Conservation (phyloP, 179 eudicot species). For the Beta lomatogona region DNA sequence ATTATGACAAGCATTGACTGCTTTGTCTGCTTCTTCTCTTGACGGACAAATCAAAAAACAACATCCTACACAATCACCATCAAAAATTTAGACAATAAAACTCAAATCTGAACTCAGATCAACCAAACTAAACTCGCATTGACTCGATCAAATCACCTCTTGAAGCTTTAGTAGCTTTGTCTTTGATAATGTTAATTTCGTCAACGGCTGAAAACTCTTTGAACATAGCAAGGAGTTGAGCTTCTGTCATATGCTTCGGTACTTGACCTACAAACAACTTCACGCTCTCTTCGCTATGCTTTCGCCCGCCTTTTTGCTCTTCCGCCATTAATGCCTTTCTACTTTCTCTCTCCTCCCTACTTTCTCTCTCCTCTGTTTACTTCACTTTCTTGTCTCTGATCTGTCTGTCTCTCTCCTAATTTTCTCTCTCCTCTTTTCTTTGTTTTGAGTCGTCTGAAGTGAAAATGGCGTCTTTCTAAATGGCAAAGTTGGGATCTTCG, state of each 20-base stretch:
- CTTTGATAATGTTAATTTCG: constrained; percentile 91
- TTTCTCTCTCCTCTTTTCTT: constrained; percentile 31
- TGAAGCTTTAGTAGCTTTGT: constrained; percentile 81
- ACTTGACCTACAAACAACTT: constrained; percentile 97
- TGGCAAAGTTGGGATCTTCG: constrained; percentile 44
- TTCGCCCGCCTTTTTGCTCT: constrained; percentile 20
- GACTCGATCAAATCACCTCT: constrained; percentile 49
- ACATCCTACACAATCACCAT: constrained; percentile 50
- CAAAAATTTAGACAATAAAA: neutral
- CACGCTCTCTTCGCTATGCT: constrained; percentile 68
- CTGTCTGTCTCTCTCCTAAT: constrained; percentile 34
- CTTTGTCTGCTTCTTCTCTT: constrained; percentile 19
- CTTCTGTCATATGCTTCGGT: constrained; percentile 83
- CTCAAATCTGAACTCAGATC: constrained; percentile 31
- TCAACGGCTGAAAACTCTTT: constrained; percentile 73
- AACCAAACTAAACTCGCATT: constrained; percentile 29
- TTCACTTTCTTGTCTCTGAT: constrained; percentile 8
- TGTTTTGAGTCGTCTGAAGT: constrained; percentile 39
- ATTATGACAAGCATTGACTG: constrained; percentile 17
- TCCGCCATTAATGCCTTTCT: constrained; percentile 28
- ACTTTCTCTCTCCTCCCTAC: constrained; percentile 1
- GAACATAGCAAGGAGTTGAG: constrained; percentile 65
- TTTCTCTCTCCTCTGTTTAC: constrained; percentile 3
- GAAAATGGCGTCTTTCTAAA: constrained; percentile 44
- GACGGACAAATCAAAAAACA: constrained; percentile 38